Evolutionary conservation across 2,329 filamentous ascomycete species (phyloP).

Genomic region (Beauveria scarabaeidicola): DNA sequence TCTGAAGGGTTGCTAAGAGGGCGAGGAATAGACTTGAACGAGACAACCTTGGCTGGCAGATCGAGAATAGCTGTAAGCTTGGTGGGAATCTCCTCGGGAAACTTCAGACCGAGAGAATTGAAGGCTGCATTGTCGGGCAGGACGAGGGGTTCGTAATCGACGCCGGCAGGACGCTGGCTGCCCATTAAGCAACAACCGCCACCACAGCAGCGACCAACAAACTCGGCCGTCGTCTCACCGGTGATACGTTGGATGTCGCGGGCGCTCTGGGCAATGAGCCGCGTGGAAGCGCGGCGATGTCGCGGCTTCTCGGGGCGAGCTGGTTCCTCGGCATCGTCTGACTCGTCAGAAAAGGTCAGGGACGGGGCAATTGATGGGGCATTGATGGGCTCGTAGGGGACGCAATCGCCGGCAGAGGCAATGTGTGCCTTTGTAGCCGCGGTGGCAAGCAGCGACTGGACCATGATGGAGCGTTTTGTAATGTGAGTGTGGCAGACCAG

Average conservation of each 20-base stretch:
- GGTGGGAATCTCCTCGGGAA: conserved; percentile 62
- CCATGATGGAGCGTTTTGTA: conserved; percentile 19
- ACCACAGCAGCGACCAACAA: conserved; percentile 56
- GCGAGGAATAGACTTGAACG: conserved; percentile 51
- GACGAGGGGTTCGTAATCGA: conserved; percentile 44
- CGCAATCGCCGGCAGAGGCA: conserved; percentile 31
- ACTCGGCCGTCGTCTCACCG: conserved; percentile 52
- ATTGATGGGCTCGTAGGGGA: conserved; percentile 35
- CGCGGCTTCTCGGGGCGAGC: conserved; percentile 36
- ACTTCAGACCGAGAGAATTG: conserved; percentile 65
- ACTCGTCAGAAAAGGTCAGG: conserved; percentile 54
- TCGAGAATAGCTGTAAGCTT: conserved; percentile 62
- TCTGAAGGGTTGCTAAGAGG: conserved; percentile 25
- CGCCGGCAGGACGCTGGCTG: conserved; percentile 33
- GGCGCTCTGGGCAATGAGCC: conserved; percentile 55
- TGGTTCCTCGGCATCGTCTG: conserved; percentile 48
- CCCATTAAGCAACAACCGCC: conserved; percentile 54
- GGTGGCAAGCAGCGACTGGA: conserved; percentile 17
- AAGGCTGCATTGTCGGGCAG: conserved; percentile 80
- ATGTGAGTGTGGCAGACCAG: neutral
- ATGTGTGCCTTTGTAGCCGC: conserved; percentile 31
- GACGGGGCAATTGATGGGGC: conserved; percentile 47
- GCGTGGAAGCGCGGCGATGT: conserved; percentile 59
- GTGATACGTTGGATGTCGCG: conserved; percentile 56
- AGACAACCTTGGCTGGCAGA: conserved; percentile 67